Evolutionary conservation across 108 stramenopile species (phyloP).

Genomic region (Cyclotella atomus): DNA sequence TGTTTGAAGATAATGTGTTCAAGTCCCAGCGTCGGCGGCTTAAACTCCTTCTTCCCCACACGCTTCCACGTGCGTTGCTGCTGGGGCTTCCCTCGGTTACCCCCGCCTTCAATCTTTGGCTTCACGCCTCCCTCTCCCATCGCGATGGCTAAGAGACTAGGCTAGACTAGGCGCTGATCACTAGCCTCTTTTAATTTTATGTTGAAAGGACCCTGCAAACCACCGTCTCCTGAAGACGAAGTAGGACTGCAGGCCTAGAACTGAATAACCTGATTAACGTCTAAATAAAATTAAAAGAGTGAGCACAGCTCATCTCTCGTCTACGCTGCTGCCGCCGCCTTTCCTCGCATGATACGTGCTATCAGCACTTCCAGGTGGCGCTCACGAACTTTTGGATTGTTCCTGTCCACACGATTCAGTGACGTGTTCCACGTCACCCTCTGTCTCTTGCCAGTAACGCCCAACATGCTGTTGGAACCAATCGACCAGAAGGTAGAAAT

Average conservation of each 20-base stretch:
- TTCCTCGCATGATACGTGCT: too few relatives aligned
- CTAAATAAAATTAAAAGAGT: constrained; percentile 3
- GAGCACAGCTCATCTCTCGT: too few relatives aligned
- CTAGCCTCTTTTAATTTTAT: constrained; percentile 9
- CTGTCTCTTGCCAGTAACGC: too few relatives aligned
- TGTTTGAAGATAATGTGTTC: not conserved
- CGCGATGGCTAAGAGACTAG: not conserved
- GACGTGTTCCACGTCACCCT: too few relatives aligned
- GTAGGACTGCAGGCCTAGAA: not conserved
- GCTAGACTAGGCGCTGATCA: not conserved
- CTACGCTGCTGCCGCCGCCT: too few relatives aligned
- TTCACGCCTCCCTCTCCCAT: constrained; percentile 8
- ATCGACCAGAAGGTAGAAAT: too few relatives aligned
- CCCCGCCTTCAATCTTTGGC: not conserved
- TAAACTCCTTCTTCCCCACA: constrained; percentile 1
- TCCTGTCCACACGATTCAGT: too few relatives aligned
- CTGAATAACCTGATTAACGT: constrained; percentile 4
- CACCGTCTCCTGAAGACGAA: constrained; percentile 8
- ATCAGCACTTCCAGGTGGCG: too few relatives aligned
- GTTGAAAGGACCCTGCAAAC: not conserved
- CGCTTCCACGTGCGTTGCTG: not conserved
- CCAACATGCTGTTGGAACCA: too few relatives aligned
- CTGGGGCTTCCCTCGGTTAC: not conserved
- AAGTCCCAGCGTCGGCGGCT: constrained; percentile 54
- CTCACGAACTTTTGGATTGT: too few relatives aligned